A percentile compares a stretch with the other conserved stretches of the same genome.
Conservation (phyloP, 441 rosid genomes). For the Populus trichocarpa region DNA sequence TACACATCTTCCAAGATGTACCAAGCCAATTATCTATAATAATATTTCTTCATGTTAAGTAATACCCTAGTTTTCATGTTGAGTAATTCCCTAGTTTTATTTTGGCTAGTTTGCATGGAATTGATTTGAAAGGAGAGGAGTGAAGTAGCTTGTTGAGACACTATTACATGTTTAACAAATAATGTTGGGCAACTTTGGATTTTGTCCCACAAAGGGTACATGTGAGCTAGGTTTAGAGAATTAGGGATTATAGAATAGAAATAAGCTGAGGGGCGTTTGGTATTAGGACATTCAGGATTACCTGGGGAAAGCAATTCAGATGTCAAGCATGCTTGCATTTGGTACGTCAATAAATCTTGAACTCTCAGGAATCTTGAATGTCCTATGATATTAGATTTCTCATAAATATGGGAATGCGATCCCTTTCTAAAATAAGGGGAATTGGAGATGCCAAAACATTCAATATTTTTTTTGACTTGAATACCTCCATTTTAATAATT, state of each 20-base stretch:
- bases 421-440: not conserved
- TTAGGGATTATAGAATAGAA: not conserved
- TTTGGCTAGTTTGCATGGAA: not conserved
- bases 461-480: not conserved
- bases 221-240: not conserved
- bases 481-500: not conserved
- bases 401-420: too few species aligned
- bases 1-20: not conserved
- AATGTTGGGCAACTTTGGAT: not conserved
- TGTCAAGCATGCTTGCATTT: too few species aligned
- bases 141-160: not conserved
- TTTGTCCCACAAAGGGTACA: not conserved
- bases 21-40: not conserved
- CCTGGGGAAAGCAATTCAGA: too few species aligned
- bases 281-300: not conserved
- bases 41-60: not conserved
- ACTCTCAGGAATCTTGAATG: too few species aligned
- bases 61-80: not conserved
- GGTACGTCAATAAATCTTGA: too few species aligned
- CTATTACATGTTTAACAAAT: not conserved
- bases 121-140: not conserved
- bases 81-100: not conserved
- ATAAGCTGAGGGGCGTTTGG: not conserved
- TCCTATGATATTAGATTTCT: too few species aligned
- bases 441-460: not conserved